Conservation (phyloP, 768 basidiomycete genomes). For the Paxillus rubicundulus region DNA sequence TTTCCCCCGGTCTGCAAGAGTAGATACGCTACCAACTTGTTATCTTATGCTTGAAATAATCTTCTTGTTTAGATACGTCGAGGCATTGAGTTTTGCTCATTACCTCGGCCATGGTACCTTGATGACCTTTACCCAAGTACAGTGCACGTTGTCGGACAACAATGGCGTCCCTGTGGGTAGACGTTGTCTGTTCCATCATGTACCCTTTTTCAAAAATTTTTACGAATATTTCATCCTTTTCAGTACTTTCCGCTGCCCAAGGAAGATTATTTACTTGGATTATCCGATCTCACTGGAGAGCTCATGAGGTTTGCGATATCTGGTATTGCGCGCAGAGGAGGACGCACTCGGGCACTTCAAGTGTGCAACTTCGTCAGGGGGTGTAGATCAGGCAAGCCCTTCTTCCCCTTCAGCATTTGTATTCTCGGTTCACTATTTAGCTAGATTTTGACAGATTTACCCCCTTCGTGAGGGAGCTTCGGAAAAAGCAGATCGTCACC, state of each 20-base stretch:
- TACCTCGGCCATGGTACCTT: slow-evolving; percentile 72
- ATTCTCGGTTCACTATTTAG: slow-evolving; percentile 1
- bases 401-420: neutral
- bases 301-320: slow-evolving; percentile 95
- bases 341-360: slow-evolving; percentile 56
- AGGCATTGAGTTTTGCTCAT: slow-evolving; percentile 85
- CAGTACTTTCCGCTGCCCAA: slow-evolving; percentile 77
- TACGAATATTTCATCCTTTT: neutral
- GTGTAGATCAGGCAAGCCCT: slow-evolving; percentile 63
- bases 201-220: slow-evolving; percentile 5
- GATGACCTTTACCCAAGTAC: slow-evolving; percentile 67
- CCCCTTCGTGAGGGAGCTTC: slow-evolving; percentile 66
- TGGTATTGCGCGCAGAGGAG: slow-evolving; percentile 65
- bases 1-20: slow-evolving; percentile 87
- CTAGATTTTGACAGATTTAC: slow-evolving; percentile 78
- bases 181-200: slow-evolving; percentile 3
- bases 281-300: slow-evolving; percentile 95
- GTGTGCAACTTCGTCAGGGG: slow-evolving; percentile 70
- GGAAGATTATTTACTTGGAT: slow-evolving; percentile 87
- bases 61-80: slow-evolving; percentile 62
- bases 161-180: slow-evolving; percentile 62
- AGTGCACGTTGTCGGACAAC: slow-evolving; percentile 57
- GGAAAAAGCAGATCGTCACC: slow-evolving; percentile 87
- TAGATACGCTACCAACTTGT: slow-evolving; percentile 11
- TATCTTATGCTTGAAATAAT: slow-evolving; percentile 14